phyloP scores from a whole-genome alignment of 169 alveolate species.

The Plasmodium relictum region DNA sequence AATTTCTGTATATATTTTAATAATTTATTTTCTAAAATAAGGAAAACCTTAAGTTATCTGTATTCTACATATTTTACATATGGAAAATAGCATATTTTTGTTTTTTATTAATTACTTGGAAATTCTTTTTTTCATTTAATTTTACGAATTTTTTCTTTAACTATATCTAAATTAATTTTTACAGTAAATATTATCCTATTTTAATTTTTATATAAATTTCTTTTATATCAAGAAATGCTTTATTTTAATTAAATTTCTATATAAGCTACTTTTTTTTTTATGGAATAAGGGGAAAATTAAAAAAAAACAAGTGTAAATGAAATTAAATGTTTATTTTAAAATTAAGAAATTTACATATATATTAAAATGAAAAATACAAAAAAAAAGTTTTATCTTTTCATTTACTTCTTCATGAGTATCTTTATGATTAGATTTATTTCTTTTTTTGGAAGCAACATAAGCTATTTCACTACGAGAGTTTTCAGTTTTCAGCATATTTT shows the following conservation, averaged over 20 bases:
- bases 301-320: not conserved
- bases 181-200: too few relatives aligned
- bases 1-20: slow-evolving; percentile 19
- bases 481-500: slow-evolving; percentile 48
- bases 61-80: slow-evolving; percentile 10
- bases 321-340: not conserved
- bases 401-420: slow-evolving; percentile 13
- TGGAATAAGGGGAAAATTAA: not conserved
- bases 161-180: too few relatives aligned
- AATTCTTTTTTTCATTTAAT: not conserved
- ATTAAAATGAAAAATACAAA: not conserved
- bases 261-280: too few relatives aligned
- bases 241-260: too few relatives aligned
- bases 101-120: not conserved
- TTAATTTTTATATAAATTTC: too few relatives aligned
- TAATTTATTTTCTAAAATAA: slow-evolving; percentile 29
- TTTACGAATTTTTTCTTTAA: not conserved
- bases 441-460: slow-evolving; percentile 26
- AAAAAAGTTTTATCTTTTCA: not conserved
- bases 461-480: slow-evolving; percentile 35
- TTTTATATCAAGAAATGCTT: too few relatives aligned
- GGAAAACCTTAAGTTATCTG: slow-evolving; percentile 2
- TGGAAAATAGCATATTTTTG: not conserved
- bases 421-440: not conserved
- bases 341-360: not conserved